Percentiles rank a stretch among this genome's conserved stretches.
These are phyloP conservation scores for Endothia cerciana DNA, from an alignment of 2,329 filamentous ascomycete genomes.

Conservation along the genomic window DNA sequence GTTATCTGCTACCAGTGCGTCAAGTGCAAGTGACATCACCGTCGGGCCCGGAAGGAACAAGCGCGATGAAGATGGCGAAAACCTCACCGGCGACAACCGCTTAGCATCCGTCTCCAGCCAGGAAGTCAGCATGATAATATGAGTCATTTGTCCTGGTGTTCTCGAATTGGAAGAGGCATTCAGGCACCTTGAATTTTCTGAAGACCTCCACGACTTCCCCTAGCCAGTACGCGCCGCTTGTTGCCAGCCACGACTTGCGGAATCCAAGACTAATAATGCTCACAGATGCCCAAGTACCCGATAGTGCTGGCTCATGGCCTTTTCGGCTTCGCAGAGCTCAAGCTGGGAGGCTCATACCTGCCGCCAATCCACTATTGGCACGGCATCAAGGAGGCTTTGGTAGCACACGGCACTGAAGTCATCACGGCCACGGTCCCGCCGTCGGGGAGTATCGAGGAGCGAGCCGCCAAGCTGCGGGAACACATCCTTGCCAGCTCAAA, in stretches of 20 bases:
- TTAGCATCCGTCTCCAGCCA: background rate
- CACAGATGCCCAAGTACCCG: slow-evolving; percentile 58
- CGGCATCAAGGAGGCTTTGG: slow-evolving; percentile 63
- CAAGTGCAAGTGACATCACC: background rate
- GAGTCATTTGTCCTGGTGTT: background rate
- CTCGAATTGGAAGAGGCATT: background rate
- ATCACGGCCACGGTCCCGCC: slow-evolving; percentile 66
- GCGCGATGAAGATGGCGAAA: background rate
- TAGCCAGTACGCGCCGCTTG: background rate
- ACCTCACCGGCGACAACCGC: background rate
- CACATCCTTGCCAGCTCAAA: slow-evolving; percentile 54
- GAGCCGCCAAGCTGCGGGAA: slow-evolving; percentile 59
- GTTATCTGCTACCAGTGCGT: background rate
- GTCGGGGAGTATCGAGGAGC: slow-evolving; percentile 62
- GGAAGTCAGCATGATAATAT: background rate
- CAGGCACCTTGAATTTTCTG: background rate
- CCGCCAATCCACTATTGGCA: slow-evolving; percentile 67
- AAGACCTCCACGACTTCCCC: background rate
- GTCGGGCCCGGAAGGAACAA: background rate
- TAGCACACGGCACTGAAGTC: slow-evolving; percentile 56
- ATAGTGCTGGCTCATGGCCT: slow-evolving; percentile 69
- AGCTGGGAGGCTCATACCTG: slow-evolving; percentile 51
- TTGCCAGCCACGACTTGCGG: background rate
- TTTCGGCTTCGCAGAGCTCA: slow-evolving; percentile 64
- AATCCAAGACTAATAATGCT: background rate